Percentiles rank a stretch among this genome's conserved stretches.
Evolutionary conservation across 192 early-diverging fungal species (phyloP).

Genomic region (Obelidium mucronatum): DNA sequence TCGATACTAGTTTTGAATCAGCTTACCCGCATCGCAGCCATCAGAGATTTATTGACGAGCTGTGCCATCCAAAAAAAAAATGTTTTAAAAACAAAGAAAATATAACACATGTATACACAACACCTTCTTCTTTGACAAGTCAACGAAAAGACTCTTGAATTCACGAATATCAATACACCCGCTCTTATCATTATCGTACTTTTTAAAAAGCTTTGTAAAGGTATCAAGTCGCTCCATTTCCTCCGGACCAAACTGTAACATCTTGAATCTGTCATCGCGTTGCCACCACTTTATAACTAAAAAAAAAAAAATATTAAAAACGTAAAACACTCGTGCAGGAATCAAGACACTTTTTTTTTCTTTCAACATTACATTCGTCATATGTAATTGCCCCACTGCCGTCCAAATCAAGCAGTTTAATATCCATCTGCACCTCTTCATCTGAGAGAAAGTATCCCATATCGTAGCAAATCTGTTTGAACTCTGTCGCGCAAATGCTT

Average conservation of each 20-base stretch:
- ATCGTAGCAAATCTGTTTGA: conserved; percentile 46
- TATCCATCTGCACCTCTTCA: conserved; percentile 40
- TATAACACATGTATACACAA: background rate
- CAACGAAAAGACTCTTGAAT: conserved; percentile 44
- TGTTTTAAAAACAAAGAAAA: background rate
- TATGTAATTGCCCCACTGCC: conserved; percentile 23
- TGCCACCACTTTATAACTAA: conserved; percentile 52
- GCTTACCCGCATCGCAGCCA: conserved; percentile 31
- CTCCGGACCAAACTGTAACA: conserved; percentile 34
- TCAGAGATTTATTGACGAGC: conserved; percentile 37
- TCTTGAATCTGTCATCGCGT: conserved; percentile 41
- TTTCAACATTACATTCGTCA: conserved; percentile 22
- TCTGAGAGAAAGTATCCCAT: conserved; percentile 46
- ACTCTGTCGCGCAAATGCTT: conserved; percentile 36
- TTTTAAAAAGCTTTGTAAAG: background rate
- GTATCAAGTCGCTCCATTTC: conserved; percentile 26
- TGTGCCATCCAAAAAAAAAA: background rate
- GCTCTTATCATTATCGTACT: conserved; percentile 42
- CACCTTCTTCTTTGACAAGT: conserved; percentile 39
- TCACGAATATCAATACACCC: conserved; percentile 48
- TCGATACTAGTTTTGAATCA: background rate
- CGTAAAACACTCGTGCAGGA: too few relatives aligned
- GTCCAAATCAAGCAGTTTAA: conserved; percentile 40
- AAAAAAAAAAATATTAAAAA: background rate
- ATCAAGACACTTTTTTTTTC: too few relatives aligned